phyloP scores from a whole-genome alignment of 148 eudicot species.

The Hydrangea macrophylla region DNA sequence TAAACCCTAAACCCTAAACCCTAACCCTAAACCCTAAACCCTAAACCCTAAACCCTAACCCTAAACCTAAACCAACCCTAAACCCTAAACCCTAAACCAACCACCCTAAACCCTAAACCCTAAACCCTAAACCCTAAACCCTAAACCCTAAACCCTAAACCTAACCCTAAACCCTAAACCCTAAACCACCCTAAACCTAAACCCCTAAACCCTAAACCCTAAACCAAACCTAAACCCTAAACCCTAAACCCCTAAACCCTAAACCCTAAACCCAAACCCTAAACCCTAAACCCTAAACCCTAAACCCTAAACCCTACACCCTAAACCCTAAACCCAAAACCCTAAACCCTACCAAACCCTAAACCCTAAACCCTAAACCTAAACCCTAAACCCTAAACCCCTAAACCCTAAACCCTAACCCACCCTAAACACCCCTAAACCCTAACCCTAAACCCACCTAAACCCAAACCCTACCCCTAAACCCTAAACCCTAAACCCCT shows the following conservation, averaged over 20 bases:
- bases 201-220: too few species aligned
- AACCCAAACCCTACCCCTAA: neutral
- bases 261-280: constrained; percentile 24
- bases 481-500: too few species aligned
- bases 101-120: too few species aligned
- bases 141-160: constrained; percentile 33
- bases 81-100: constrained; percentile 24
- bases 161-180: constrained; percentile 32
- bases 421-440: neutral
- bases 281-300: constrained; percentile 32
- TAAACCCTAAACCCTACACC: constrained; percentile 29
- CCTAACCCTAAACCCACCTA: neutral
- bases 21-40: constrained; percentile 35
- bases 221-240: too few species aligned
- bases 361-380: too few species aligned
- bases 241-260: too few species aligned
- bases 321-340: constrained; percentile 26
- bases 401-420: constrained; percentile 16
- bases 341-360: too few species aligned
- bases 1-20: constrained; percentile 23
- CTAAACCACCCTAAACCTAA: too few species aligned
- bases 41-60: constrained; percentile 38
- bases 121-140: constrained; percentile 30
- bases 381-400: too few species aligned
- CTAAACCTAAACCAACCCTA: constrained; percentile 31